These are phyloP conservation scores for Podospora pseudopauciseta DNA, from an alignment of 495 filamentous ascomycete genomes.

Conservation along the genomic window DNA sequence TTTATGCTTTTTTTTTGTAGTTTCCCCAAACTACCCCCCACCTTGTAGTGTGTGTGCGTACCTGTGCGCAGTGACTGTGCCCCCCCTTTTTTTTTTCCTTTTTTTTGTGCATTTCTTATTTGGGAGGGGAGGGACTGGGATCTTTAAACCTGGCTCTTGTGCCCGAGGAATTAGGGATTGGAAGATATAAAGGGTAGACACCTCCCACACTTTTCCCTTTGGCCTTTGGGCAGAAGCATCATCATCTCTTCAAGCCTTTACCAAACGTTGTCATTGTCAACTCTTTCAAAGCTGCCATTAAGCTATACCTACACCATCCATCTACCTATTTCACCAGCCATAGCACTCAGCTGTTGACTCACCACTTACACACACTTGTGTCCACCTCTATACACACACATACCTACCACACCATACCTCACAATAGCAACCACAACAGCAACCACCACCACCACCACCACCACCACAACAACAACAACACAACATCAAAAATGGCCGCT, in stretches of 20 bases:
- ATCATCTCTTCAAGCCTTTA: background rate
- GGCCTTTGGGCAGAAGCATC: too few relatives aligned
- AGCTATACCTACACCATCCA: constrained; percentile 4
- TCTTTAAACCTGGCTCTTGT: background rate
- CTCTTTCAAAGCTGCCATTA: background rate
- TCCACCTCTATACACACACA: background rate
- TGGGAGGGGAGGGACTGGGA: background rate
- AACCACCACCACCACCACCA: constrained; percentile 13
- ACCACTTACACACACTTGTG: background rate
- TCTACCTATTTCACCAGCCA: background rate
- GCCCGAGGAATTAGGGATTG: background rate
- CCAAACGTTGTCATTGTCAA: background rate
- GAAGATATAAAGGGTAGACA: background rate
- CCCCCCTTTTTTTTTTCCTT: background rate
- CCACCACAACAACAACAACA: background rate
- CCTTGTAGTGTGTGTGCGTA: background rate
- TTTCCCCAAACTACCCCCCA: constrained; percentile 5
- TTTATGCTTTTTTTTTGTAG: background rate
- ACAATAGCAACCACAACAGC: background rate
- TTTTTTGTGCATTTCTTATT: background rate
- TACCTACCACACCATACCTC: background rate
- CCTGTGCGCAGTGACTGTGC: background rate
- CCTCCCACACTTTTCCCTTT: background rate
- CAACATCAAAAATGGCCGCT: constrained; percentile 40
- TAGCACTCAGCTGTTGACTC: background rate